These are phyloP conservation scores for Evernia prunastri DNA, from an alignment of 495 filamentous ascomycete species.

Conservation along the genomic window DNA sequence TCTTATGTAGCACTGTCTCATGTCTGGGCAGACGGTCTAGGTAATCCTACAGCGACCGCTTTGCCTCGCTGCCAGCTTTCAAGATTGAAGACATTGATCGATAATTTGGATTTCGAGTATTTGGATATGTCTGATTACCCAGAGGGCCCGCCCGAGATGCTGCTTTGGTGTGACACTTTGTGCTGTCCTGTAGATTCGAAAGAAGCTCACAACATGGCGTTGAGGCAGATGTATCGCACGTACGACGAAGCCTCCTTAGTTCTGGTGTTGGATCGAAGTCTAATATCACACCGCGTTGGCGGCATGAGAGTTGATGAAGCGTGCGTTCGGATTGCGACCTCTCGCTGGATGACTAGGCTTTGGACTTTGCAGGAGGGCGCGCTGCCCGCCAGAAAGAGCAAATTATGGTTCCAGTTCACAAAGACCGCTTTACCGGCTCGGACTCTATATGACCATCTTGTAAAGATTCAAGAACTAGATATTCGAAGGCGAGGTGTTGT, in stretches of 20 bases:
- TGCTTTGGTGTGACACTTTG: conserved; percentile 20
- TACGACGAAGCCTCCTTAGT: conserved; percentile 16
- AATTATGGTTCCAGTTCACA: conserved; percentile 20
- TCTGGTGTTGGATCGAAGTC: conserved; percentile 14
- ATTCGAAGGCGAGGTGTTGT: neutral
- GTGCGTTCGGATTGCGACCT: conserved; percentile 18
- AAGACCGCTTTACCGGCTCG: conserved; percentile 15
- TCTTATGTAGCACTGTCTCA: conserved; percentile 26
- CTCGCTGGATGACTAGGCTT: conserved; percentile 20
- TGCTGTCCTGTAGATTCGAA: conserved; percentile 16
- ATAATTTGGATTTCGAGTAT: conserved; percentile 9
- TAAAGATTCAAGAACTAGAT: neutral
- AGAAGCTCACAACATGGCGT: conserved; percentile 16
- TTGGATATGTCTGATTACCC: neutral
- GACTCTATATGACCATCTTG: conserved; percentile 7
- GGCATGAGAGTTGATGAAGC: conserved; percentile 18
- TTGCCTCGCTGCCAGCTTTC: conserved; percentile 24
- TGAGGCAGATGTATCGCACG: conserved; percentile 19
- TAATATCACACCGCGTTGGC: conserved; percentile 11
- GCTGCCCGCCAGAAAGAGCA: conserved; percentile 16
- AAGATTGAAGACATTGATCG: conserved; percentile 15
- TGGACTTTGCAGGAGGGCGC: conserved; percentile 5
- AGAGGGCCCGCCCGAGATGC: conserved; percentile 2
- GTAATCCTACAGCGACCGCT: conserved; percentile 19
- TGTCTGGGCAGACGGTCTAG: conserved; percentile 26